Evolutionary conservation across 768 basidiomycete genomes (phyloP), one percentile per base, ranked within the genome.

Genomic region (Galerina sulciceps): DNA sequence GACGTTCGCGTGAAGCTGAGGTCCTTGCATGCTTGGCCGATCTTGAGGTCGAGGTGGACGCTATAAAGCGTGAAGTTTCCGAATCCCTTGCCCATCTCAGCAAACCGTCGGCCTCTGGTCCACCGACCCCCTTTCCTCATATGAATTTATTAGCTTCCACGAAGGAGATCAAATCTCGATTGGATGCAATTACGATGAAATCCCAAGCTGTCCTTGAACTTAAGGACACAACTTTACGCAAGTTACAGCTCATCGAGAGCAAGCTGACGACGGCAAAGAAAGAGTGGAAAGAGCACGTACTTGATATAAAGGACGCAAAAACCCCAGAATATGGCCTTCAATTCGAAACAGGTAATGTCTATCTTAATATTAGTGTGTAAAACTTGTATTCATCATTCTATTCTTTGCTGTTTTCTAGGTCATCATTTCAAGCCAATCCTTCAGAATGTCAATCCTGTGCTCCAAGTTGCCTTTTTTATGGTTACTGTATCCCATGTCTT

Each of bases 371-470:
- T 14, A 6, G 1, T 14, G 8, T 36, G 8, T n/a, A 11, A 13
- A 36, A 11, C 9, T 52, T 15, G 8, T 37, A 10, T 4, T 10
- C 18, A 9, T 15, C 23, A 20, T 46, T 49, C 37, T 26, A 22
- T 11, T 26, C 23, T 26, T 26, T 22, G 10, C 9, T 23, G 34
- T 26, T 26, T 26, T 18, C 26, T 22, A 65, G 63, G 6, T 6
- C 50, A 57, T 59, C 61, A 62, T 45, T 60, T 57, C 43, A 23
- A 45, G 37, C 52, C 54, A 9, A 49, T 56, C 17, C 35, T 65
- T 10, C 14, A 51, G 15, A 46, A 53, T 23, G 55, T 54, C 23
- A 34, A 59, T 20, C 54, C 55, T 11, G 35, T 58, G 6, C 17
- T 61, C 31, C 59, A 64, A 36, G 40, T 55, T n/a, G 26, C 54